phyloP scores from a whole-genome alignment of 352 stramenopile species.

The Pythium vanterpoolii region DNA sequence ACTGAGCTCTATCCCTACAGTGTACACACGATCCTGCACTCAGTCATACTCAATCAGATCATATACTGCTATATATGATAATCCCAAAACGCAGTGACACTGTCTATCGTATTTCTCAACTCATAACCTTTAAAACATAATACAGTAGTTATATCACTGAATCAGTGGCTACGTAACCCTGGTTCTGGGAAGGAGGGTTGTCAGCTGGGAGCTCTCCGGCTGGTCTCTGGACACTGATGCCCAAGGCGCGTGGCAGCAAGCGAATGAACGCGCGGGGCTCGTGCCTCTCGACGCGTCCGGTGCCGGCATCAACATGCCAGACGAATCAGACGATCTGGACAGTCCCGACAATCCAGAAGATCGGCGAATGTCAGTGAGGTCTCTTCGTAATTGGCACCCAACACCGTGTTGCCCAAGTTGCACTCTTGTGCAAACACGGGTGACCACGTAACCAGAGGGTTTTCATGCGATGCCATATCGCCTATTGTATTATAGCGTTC shows the following conservation, averaged over 20 bases:
- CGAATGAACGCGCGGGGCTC: constrained; percentile 5
- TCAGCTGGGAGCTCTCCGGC: not conserved
- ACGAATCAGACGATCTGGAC: not conserved
- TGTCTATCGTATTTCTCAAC: no score
- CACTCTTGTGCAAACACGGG: not conserved
- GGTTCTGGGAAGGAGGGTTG: not conserved
- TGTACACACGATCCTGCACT: no score
- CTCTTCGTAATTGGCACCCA: not conserved
- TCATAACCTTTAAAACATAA: no score
- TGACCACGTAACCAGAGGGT: not conserved
- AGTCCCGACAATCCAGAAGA: not conserved
- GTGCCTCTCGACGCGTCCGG: not conserved
- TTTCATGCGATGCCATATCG: not conserved
- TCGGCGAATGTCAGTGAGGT: not conserved
- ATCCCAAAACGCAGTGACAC: no score
- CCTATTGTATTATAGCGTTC: not conserved
- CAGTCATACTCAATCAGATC: no score
- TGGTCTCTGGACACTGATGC: no score
- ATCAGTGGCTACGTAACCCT: not conserved
- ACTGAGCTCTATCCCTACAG: no score
- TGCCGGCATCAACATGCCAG: not conserved
- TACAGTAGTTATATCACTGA: no score
- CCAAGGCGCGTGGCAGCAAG: not conserved
- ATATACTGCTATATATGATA: no score
- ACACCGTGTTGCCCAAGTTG: no score